Conservation (phyloP, 1,284 basidiomycete genomes). For the Neotropicomus parvogracilis region DNA sequence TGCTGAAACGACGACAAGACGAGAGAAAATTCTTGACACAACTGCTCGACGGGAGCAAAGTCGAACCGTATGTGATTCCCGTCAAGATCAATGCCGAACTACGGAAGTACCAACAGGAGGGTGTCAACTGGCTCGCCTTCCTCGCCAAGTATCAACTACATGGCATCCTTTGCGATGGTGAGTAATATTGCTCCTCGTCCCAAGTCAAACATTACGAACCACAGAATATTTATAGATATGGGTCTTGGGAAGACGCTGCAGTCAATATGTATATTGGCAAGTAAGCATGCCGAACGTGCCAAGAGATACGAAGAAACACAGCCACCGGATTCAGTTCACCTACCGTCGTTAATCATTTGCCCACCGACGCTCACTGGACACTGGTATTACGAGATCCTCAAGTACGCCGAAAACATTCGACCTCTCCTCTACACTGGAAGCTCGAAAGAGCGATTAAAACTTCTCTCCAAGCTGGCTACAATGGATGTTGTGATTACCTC, state of each 20-base stretch:
- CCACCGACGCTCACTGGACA: conserved; percentile 97
- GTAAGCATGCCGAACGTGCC: conserved; percentile 88
- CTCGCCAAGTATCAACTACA: conserved; percentile 96
- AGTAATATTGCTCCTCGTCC: conserved; percentile 25
- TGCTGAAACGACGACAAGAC: conserved; percentile 82
- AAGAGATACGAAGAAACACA: conserved; percentile 65
- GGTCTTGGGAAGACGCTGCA: conserved; percentile 98
- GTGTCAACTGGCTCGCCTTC: conserved; percentile 99
- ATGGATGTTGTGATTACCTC: conserved; percentile 94
- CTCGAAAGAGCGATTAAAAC: conserved; percentile 76
- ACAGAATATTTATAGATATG: conserved; percentile 69
- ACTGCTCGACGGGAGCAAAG: conserved; percentile 91
- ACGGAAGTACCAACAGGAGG: conserved; percentile 96
- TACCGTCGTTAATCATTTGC: conserved; percentile 94
- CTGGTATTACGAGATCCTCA: conserved; percentile 97
- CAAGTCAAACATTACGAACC: background rate
- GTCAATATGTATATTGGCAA: conserved; percentile 95
- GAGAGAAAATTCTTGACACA: conserved; percentile 94
- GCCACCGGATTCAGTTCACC: conserved; percentile 76
- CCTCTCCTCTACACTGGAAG: conserved; percentile 91
- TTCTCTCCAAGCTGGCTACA: conserved; percentile 62
- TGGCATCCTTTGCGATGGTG: conserved; percentile 96
- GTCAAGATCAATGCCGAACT: conserved; percentile 91
- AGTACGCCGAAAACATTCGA: conserved; percentile 84
- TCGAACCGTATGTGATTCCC: conserved; percentile 88